Base-by-base conservation (phyloP, 2,329 filamentous ascomycete species). In the Exophiala lecanii-corni region DNA sequence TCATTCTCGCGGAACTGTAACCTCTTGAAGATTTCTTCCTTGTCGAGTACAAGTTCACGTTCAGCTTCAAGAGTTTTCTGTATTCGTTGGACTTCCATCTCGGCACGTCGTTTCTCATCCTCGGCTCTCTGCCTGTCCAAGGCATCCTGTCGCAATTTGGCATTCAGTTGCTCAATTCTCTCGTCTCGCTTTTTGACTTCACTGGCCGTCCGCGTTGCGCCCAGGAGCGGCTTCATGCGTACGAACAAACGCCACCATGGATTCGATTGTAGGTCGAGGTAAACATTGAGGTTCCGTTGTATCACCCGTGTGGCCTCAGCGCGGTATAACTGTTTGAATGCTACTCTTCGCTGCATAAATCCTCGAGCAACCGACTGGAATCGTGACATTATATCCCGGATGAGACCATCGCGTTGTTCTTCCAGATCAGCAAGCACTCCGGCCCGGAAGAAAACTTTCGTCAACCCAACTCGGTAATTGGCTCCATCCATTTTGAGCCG, bases 11-110 rank as follows among this genome's bases (percentile, higher is more conserved):
- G 84, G 40, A 83, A 71, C 60, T 96, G 92, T 16, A 98, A 73
- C n/a, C 94, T 81, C 61, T 91, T 94, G 73, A 97, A 98, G 47
- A 99, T 98, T 59, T 98, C 92, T 61, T 99, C 94, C 62, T 98
- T 98, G 66, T 99, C 92, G 4, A 98, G 71, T 1, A 92, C 92
- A 31, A 98, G 74, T n/a, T 91, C 87, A 37, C 92, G 81, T 65
- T 98, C 94, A 54, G 89, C 95, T 63, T 98, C 94, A 2, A 99
- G 74, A 0, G 87, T 94, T 57, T 97, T 88, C 61, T 96, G 89
- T 35, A 97, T 86, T 21, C 86, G 82, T 54, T 89, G 79, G 58
- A 96, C 84, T 58, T 98, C 92, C 10, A 82, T 74, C 55, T 97
- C 86, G 2, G 87, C 86, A 49, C 89, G 85, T 31, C 92, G 79